phyloP scores from a whole-genome alignment of 2,329 filamentous ascomycete genomes.

The Aspergillus glaucus region DNA sequence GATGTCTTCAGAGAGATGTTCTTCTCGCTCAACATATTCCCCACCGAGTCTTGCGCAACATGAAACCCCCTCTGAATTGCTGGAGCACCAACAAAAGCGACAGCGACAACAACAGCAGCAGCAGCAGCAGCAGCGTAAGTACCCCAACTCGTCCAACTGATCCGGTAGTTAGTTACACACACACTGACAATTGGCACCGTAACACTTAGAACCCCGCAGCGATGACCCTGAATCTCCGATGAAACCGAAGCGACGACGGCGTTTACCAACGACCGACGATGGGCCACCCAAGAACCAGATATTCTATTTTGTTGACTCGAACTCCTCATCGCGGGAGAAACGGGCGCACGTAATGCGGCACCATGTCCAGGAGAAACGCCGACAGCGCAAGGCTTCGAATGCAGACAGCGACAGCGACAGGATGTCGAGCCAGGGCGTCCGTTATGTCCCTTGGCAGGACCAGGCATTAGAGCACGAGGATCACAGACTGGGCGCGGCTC shows the following conservation, averaged over 20 bases:
- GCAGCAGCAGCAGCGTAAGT: not conserved
- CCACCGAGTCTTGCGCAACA: slow-evolving; percentile 3
- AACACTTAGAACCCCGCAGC: slow-evolving; percentile 12
- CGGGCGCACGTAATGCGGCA: slow-evolving; percentile 41
- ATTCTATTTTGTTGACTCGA: slow-evolving; percentile 38
- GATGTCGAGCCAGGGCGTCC: slow-evolving; percentile 6
- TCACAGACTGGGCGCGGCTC: not conserved
- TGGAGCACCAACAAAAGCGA: not conserved
- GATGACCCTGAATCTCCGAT: slow-evolving; percentile 10
- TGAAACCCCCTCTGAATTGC: slow-evolving; percentile 6
- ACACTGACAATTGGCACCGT: not conserved
- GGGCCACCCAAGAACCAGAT: slow-evolving; percentile 22
- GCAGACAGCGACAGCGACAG: slow-evolving; percentile 10
- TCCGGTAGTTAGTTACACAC: not conserved
- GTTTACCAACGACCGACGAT: slow-evolving; percentile 16
- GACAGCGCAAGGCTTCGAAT: slow-evolving; percentile 24
- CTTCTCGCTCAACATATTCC: slow-evolving; percentile 12
- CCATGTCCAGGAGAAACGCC: slow-evolving; percentile 38
- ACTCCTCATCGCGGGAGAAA: slow-evolving; percentile 36
- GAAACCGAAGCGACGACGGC: slow-evolving; percentile 21
- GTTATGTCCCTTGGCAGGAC: slow-evolving; percentile 21
- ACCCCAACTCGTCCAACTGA: not conserved
- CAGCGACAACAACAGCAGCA: not conserved
- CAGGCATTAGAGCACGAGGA: slow-evolving; percentile 4
- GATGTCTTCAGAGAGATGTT: slow-evolving; percentile 14